Percentiles rank a stretch among this genome's conserved stretches.
Conservation (phyloP, 441 rosid genomes). For the Aleurites moluccanus region DNA sequence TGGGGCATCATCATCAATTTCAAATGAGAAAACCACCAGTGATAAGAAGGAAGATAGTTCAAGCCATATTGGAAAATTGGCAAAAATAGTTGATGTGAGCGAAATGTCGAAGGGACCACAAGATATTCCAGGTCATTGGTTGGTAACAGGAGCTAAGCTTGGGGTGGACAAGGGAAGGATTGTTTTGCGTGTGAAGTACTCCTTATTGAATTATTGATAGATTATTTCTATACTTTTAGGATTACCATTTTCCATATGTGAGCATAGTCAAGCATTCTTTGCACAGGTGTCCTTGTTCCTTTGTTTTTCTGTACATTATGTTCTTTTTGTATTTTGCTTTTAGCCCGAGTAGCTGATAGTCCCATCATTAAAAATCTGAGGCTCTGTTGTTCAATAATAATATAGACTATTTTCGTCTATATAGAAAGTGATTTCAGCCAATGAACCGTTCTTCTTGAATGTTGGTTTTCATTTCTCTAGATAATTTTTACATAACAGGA, state of each 20-base stretch:
- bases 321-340: slow-evolving; percentile 27
- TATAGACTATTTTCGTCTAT: background rate
- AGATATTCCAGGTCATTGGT: slow-evolving; percentile 75
- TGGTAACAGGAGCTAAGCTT: slow-evolving; percentile 72
- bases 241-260: slow-evolving; percentile 22
- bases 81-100: slow-evolving; percentile 51
- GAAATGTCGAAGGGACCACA: slow-evolving; percentile 73
- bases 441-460: background rate
- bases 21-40: slow-evolving; percentile 35
- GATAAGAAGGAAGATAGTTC: slow-evolving; percentile 48
- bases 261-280: slow-evolving; percentile 58
- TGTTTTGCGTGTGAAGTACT: slow-evolving; percentile 58
- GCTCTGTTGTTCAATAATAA: slow-evolving; percentile 9
- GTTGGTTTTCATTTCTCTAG: background rate
- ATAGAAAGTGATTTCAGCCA: background rate
- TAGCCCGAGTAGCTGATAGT: slow-evolving; percentile 24
- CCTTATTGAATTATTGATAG: slow-evolving; percentile 59
- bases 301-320: slow-evolving; percentile 50
- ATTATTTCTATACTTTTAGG: slow-evolving; percentile 24
- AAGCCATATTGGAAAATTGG: slow-evolving; percentile 43
- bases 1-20: slow-evolving; percentile 58
- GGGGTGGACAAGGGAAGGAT: slow-evolving; percentile 72
- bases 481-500: background rate
- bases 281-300: slow-evolving; percentile 47
- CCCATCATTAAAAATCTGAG: slow-evolving; percentile 11